These are phyloP conservation scores for Jimgerdemannia lactiflua DNA, from an alignment of 192 early-diverging fungal species.

Conservation along the genomic window DNA sequence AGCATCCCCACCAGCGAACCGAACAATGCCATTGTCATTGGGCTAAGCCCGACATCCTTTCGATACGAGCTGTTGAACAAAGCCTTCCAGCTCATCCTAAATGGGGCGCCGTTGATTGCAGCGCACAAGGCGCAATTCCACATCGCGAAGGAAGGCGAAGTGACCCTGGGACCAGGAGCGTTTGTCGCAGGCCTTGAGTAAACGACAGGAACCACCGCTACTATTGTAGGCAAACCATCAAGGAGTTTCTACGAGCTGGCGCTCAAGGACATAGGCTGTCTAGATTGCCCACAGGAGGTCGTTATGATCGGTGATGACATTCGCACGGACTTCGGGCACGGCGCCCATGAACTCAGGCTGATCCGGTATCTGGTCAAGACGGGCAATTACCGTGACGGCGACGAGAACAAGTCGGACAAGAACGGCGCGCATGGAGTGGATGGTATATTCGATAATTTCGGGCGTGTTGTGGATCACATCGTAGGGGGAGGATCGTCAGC, in stretches of 20 bases:
- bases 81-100: constrained; percentile 68
- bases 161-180: constrained; percentile 85
- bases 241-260: constrained; percentile 75
- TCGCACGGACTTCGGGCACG: constrained; percentile 75
- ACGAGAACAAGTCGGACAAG: constrained; percentile 51
- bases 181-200: constrained; percentile 84
- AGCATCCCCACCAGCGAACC: constrained; percentile 51
- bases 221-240: constrained; percentile 81
- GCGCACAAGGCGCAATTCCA: constrained; percentile 86
- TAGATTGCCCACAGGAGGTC: constrained; percentile 43
- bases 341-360: constrained; percentile 73
- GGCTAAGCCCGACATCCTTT: constrained; percentile 71
- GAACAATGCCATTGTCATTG: constrained; percentile 74
- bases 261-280: constrained; percentile 54
- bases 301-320: constrained; percentile 92
- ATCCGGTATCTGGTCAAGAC: constrained; percentile 65
- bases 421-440: constrained; percentile 21
- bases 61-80: constrained; percentile 70
- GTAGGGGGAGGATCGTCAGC: too few relatives aligned
- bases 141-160: constrained; percentile 50
- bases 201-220: constrained; percentile 60
- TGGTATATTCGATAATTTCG: constrained; percentile 62
- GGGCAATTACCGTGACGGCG: constrained; percentile 77
- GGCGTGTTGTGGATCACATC: constrained; percentile 62
- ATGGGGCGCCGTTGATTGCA: constrained; percentile 64